Conservation (phyloP, 768 basidiomycete species). For the Tylopilus balloui region DNA sequence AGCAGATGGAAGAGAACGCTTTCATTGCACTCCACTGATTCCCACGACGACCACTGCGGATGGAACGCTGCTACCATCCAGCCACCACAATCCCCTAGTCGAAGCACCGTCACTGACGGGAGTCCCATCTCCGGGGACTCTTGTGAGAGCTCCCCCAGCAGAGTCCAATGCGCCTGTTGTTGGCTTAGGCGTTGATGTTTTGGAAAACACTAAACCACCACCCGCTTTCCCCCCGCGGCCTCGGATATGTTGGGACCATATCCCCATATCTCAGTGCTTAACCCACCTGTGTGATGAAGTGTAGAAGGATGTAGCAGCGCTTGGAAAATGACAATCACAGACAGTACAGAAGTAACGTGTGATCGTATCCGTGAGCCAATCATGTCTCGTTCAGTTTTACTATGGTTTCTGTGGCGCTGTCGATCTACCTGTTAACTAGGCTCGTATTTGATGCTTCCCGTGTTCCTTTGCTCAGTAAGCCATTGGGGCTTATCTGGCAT, state of each 20-base stretch:
- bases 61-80: background rate
- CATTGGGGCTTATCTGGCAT: background rate
- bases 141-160: background rate
- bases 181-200: conserved; percentile 3
- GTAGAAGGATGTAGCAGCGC: background rate
- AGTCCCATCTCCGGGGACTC: conserved; percentile 7
- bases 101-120: conserved; percentile 13
- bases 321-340: background rate
- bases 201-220: conserved; percentile 5
- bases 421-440: background rate
- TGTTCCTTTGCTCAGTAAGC: background rate
- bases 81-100: background rate
- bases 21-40: background rate
- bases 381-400: background rate
- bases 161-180: conserved; percentile 1
- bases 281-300: conserved; percentile 1
- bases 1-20: background rate
- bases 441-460: background rate
- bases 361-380: background rate
- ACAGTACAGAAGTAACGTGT: background rate
- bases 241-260: conserved; percentile 20
- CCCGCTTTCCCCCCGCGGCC: conserved; percentile 14
- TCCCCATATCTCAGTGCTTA: conserved; percentile 16
- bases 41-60: background rate
- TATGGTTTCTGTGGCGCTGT: background rate